phyloP scores from a whole-genome alignment of 768 basidiomycete genomes.

The Mycena belliarum region DNA sequence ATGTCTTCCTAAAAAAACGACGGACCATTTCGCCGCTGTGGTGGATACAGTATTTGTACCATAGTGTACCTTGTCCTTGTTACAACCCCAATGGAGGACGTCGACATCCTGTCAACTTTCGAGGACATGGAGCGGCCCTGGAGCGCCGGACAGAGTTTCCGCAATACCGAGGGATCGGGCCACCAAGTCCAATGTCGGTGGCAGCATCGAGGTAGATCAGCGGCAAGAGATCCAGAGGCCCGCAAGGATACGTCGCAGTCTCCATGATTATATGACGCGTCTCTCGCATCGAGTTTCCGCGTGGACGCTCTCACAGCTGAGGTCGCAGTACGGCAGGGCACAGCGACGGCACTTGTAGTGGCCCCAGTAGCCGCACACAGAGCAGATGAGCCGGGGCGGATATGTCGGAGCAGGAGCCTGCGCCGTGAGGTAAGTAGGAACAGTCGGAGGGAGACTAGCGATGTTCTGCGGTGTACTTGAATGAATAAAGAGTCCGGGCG shows the following conservation, averaged over 20 bases:
- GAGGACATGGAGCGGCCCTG: no score
- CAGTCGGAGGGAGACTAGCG: slow-evolving; percentile 47
- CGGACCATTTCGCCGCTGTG: no score
- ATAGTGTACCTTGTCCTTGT: no score
- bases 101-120: no score
- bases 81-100: no score
- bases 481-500: neutral
- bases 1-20: no score
- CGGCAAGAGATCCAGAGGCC: neutral
- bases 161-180: no score
- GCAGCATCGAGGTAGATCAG: no score
- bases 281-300: slow-evolving; percentile 81
- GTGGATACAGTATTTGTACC: no score
- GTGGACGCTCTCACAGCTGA: slow-evolving; percentile 72
- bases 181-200: no score
- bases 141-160: no score
- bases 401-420: slow-evolving; percentile 56
- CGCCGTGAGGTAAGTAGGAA: slow-evolving; percentile 75
- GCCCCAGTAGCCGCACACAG: slow-evolving; percentile 88
- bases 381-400: slow-evolving; percentile 73
- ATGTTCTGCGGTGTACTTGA: slow-evolving; percentile 49
- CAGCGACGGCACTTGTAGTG: slow-evolving; percentile 78
- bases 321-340: slow-evolving; percentile 74
- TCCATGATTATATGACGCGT: slow-evolving; percentile 51
- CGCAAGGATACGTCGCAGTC: neutral